A percentile compares a stretch with the other conserved stretches of the same genome.
These are phyloP conservation scores for Syzygium malaccense DNA, from an alignment of 441 rosid genomes.

Conservation along the genomic window DNA sequence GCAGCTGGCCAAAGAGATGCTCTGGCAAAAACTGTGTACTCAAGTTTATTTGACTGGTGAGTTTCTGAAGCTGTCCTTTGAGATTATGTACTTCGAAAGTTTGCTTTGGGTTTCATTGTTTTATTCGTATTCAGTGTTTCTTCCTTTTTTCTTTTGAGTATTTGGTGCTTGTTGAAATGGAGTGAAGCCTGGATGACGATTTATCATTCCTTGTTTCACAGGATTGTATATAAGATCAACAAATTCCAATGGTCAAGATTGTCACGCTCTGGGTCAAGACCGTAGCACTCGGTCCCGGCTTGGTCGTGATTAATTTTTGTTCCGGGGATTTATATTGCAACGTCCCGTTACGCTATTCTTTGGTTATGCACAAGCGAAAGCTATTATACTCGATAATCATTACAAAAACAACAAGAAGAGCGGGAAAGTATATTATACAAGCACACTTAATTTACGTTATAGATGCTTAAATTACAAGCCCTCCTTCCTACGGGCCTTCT, in stretches of 20 bases:
- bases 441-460: too few relatives aligned
- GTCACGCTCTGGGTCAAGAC: too few relatives aligned
- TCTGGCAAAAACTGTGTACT: slow-evolving; percentile 87
- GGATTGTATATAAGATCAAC: slow-evolving; percentile 89
- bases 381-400: too few relatives aligned
- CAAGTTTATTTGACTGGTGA: slow-evolving; percentile 92
- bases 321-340: too few relatives aligned
- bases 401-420: too few relatives aligned
- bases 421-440: too few relatives aligned
- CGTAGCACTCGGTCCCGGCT: too few relatives aligned
- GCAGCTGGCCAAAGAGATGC: slow-evolving; percentile 91
- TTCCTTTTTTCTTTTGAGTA: slow-evolving; percentile 1
- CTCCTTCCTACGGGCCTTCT: too few relatives aligned
- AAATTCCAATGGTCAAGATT: slow-evolving; percentile 85
- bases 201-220: slow-evolving; percentile 20
- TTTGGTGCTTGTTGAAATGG: not conserved
- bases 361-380: too few relatives aligned
- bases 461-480: too few relatives aligned
- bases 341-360: too few relatives aligned
- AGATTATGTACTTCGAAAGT: slow-evolving; percentile 2
- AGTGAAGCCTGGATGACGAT: not conserved
- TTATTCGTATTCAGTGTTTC: not conserved
- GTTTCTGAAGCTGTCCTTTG: slow-evolving; percentile 8
- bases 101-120: not conserved
- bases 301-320: too few relatives aligned